Base-by-base conservation (phyloP, 208 protist species). In the Trichomonas tenax region DNA sequence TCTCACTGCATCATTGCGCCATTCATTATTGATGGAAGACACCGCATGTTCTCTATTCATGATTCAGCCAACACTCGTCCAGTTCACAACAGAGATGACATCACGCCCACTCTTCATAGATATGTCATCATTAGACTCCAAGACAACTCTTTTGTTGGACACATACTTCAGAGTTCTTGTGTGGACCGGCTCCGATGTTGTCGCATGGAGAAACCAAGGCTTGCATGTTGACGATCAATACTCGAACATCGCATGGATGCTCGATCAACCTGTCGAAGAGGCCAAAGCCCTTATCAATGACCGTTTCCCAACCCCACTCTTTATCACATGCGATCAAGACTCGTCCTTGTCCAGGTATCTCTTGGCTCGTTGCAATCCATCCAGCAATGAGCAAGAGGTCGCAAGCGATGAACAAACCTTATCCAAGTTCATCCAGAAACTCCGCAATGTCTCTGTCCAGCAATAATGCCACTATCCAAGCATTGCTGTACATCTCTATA, bases 161-260 rank as follows among this genome's bases (percentile, higher is more conserved):
- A 99, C 99, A 38, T 99, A 99, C 97, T 99, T 99, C 98, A 98
- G 99, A 96, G 98, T 99, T 36, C 97, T 99, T 86, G 97, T 99
- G 86, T 99, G 98, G 97, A 98, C 99, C 97, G 99, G 99, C 86
- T 98, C 98, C 63, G 98, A 97, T 44, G 98, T 99, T 97, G 98
- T 98, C n/a, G 96, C 97, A 72, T 99, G 99, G 99, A 98, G 98
- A 96, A 98, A 98, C 63, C 98, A 98, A n/a, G 97, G 97, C 40
- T 98, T 98, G 89, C 97, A 99, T 82, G 97, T 99, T 82, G 96
- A 98, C 90, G 72, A 96, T 6, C 93, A 96, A 41, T 96, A 96
- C 31, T 34, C 40, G 38, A 95, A 96, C n/a, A 48, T 96, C 4
- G 82, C 82, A 34, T 82, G 40, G 72, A 93, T 97, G 23, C 72